phyloP scores from a whole-genome alignment of 768 basidiomycete species.

The Lactarius trivialis region DNA sequence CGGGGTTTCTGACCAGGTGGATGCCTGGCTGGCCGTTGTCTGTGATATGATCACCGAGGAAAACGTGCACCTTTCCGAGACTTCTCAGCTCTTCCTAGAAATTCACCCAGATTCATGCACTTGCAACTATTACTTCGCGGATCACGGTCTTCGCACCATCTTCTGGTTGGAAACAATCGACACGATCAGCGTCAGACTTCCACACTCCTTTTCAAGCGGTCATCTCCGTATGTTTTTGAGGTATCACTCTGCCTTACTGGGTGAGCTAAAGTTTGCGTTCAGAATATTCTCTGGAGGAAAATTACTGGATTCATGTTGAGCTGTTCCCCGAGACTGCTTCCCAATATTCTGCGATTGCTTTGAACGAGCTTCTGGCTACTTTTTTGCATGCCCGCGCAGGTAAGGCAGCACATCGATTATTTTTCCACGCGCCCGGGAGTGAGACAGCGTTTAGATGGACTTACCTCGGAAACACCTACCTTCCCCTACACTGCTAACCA shows the following conservation, averaged over 20 bases:
- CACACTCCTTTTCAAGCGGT: not conserved
- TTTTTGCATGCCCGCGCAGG: not conserved
- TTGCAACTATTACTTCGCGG: slow-evolving; percentile 12
- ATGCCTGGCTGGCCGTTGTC: not conserved
- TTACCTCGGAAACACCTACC: not conserved
- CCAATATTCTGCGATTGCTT: not conserved
- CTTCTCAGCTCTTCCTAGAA: slow-evolving; percentile 12
- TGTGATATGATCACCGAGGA: not conserved
- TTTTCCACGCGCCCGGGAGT: not conserved
- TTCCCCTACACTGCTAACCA: not conserved
- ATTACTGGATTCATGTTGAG: not conserved
- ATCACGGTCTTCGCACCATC: slow-evolving; percentile 7
- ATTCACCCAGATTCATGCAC: not conserved
- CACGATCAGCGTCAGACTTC: not conserved
- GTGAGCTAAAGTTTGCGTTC: not conserved
- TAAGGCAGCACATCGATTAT: not conserved
- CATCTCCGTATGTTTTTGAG: slow-evolving; percentile 7
- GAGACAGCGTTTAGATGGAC: not conserved
- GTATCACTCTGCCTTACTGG: not conserved
- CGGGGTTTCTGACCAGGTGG: not conserved
- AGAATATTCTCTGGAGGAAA: slow-evolving; percentile 2
- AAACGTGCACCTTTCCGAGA: not conserved
- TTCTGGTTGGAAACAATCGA: slow-evolving; percentile 4
- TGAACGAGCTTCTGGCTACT: not conserved
- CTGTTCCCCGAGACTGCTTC: not conserved